phyloP scores from a whole-genome alignment of 1,139 yeast species.

The Suhomyces maxii region DNA sequence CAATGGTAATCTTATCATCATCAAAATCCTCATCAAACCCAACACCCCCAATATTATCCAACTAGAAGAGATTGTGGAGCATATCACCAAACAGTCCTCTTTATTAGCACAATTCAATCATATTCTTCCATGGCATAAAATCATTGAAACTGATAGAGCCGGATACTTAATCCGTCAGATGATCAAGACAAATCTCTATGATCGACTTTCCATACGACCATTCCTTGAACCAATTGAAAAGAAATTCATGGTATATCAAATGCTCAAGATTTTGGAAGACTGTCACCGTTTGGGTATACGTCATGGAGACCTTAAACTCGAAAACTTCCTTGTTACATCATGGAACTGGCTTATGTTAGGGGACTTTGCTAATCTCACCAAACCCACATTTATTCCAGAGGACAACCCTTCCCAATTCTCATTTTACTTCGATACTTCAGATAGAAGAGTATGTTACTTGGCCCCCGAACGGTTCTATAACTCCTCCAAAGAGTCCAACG shows the following conservation, averaged over 20 bases:
- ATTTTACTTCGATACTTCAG: constrained; percentile 88
- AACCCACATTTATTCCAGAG: constrained; percentile 86
- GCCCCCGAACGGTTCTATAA: constrained; percentile 88
- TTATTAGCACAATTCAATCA: constrained; percentile 55
- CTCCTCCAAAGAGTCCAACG: constrained; percentile 19
- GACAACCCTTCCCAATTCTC: constrained; percentile 94
- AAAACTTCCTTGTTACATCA: constrained; percentile 81
- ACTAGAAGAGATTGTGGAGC: constrained; percentile 36
- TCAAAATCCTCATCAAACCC: constrained; percentile 83
- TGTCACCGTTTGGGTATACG: constrained; percentile 61
- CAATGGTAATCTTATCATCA: constrained; percentile 64
- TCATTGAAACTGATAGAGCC: constrained; percentile 88
- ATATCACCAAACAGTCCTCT: constrained; percentile 35
- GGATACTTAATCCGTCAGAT: constrained; percentile 86
- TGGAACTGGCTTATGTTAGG: constrained; percentile 85
- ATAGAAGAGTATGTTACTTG: constrained; percentile 80
- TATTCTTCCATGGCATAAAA: constrained; percentile 67
- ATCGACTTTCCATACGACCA: constrained; percentile 84
- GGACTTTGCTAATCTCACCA: constrained; percentile 76
- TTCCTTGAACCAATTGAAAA: constrained; percentile 81
- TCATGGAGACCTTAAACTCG: constrained; percentile 93
- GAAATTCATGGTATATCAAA: constrained; percentile 80
- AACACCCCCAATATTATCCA: constrained; percentile 27
- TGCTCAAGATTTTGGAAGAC: constrained; percentile 58
- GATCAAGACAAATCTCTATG: constrained; percentile 76